Percentiles rank a stretch among this genome's conserved stretches.
phyloP scores from a whole-genome alignment of 768 basidiomycete genomes.

The Suillus cothurnatus region DNA sequence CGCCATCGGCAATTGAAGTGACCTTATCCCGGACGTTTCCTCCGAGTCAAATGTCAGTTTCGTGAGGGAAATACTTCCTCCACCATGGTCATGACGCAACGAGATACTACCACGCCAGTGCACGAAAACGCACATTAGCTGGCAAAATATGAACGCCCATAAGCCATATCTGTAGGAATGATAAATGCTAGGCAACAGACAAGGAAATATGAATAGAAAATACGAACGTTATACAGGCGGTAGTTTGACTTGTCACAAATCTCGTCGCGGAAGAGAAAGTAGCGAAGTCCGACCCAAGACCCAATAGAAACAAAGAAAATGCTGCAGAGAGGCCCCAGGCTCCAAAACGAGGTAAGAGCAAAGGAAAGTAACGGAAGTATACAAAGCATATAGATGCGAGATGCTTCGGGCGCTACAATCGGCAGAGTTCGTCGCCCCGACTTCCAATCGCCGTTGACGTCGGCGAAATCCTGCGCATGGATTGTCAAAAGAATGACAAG shows the following conservation, averaged over 20 bases:
- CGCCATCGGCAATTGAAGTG: neutral
- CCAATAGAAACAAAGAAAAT: constrained; percentile 15
- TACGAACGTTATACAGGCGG: constrained; percentile 18
- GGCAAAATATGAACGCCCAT: neutral
- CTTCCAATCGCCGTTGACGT: constrained; percentile 32
- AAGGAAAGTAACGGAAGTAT: constrained; percentile 17
- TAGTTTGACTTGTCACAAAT: constrained; percentile 16
- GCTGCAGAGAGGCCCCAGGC: constrained; percentile 14
- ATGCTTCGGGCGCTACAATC: constrained; percentile 22
- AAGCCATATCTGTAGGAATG: neutral
- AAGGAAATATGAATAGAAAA: neutral
- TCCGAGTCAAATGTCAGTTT: neutral
- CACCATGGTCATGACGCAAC: neutral
- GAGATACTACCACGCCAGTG: neutral
- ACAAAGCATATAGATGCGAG: constrained; percentile 17
- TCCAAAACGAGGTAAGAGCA: constrained; percentile 16
- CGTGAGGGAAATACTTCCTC: neutral
- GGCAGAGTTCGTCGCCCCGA: constrained; percentile 35
- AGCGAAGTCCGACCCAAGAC: constrained; percentile 16
- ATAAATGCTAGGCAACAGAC: neutral
- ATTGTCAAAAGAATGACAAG: constrained; percentile 38
- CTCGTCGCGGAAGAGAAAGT: constrained; percentile 16
- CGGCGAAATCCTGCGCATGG: constrained; percentile 39
- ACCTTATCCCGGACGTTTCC: neutral
- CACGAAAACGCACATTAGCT: neutral